Percentiles rank a stretch among this genome's conserved stretches.
These are phyloP conservation scores for Scutellaria baicalensis DNA, from an alignment of 257 asterid genomes.

Conservation along the genomic window DNA sequence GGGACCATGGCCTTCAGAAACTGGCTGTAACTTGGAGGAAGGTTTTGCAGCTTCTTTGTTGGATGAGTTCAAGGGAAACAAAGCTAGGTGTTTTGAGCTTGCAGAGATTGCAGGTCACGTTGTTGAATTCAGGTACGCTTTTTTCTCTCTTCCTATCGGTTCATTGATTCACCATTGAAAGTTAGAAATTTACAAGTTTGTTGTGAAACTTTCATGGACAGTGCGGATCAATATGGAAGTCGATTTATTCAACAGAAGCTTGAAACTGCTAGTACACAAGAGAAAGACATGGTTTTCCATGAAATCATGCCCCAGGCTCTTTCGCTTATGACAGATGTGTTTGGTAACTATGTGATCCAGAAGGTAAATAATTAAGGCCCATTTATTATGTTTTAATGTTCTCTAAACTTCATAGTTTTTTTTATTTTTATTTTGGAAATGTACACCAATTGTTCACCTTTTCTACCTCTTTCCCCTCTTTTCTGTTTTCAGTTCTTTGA, in stretches of 20 bases:
- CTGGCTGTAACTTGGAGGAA: conserved; percentile 40
- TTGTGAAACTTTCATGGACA: conserved; percentile 19
- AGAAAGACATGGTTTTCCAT: conserved; percentile 70
- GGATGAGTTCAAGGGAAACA: conserved; percentile 72
- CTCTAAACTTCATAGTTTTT: neutral
- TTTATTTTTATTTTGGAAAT: neutral
- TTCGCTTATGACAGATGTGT: conserved; percentile 79
- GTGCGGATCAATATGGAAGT: conserved; percentile 83
- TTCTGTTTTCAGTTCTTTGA: conserved; percentile 56
- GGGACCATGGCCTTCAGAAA: conserved; percentile 54
- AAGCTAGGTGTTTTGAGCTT: conserved; percentile 65
- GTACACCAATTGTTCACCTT: neutral
- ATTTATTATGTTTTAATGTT: neutral
- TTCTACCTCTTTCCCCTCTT: neutral
- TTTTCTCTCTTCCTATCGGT: neutral
- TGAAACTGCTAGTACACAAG: conserved; percentile 59
- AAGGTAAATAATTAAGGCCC: conserved; percentile 37
- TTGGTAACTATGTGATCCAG: conserved; percentile 83
- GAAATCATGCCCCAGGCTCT: conserved; percentile 77
- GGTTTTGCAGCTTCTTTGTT: conserved; percentile 46
- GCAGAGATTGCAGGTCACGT: conserved; percentile 79
- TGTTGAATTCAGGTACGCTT: conserved; percentile 71
- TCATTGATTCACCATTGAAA: neutral
- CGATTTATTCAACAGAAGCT: conserved; percentile 88
- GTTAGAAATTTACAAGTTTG: neutral